Evolutionary conservation across 2,329 filamentous ascomycete species (phyloP).

Genomic region (Ophiostoma piceae): DNA sequence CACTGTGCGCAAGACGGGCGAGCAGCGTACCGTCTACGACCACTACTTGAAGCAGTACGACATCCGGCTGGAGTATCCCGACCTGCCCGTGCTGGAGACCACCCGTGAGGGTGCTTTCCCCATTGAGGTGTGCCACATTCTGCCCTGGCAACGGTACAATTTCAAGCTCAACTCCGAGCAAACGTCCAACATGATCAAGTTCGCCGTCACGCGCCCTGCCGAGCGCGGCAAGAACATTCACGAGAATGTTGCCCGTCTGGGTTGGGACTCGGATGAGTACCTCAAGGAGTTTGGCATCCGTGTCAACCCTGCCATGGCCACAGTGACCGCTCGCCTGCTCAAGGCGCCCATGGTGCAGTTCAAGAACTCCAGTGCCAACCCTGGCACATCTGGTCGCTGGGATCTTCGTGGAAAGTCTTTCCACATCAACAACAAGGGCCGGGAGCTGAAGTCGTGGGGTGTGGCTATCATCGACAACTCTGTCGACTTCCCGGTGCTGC

Average conservation of each 20-base stretch:
- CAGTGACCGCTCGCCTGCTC: conserved; percentile 65
- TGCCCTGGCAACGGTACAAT: conserved; percentile 54
- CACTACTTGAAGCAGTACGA: conserved; percentile 56
- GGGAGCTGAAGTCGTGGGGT: conserved; percentile 66
- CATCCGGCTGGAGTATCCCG: conserved; percentile 41
- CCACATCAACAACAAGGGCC: conserved; percentile 52
- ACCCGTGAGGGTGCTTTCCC: conserved; percentile 51
- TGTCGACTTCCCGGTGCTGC: conserved; percentile 49
- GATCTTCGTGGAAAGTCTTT: conserved; percentile 81
- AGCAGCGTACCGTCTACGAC: conserved; percentile 45
- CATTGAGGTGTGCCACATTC: conserved; percentile 54
- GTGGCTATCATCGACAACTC: conserved; percentile 61
- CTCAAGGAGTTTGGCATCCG: conserved; percentile 68
- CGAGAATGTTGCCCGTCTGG: conserved; percentile 59
- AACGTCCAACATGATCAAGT: conserved; percentile 86
- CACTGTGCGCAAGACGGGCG: conserved; percentile 42
- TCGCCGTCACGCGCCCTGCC: conserved; percentile 72
- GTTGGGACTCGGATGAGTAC: conserved; percentile 64
- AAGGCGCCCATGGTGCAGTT: conserved; percentile 67
- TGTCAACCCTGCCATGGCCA: conserved; percentile 60
- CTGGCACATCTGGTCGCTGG: conserved; percentile 71
- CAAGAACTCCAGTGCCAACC: conserved; percentile 51
- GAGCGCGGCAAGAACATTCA: conserved; percentile 65
- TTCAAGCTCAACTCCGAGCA: conserved; percentile 59
- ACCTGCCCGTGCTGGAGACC: conserved; percentile 55